These are phyloP conservation scores for Musa acuminata DNA, from an alignment of 176 grass and related monocot genomes.

Conservation along the genomic window DNA sequence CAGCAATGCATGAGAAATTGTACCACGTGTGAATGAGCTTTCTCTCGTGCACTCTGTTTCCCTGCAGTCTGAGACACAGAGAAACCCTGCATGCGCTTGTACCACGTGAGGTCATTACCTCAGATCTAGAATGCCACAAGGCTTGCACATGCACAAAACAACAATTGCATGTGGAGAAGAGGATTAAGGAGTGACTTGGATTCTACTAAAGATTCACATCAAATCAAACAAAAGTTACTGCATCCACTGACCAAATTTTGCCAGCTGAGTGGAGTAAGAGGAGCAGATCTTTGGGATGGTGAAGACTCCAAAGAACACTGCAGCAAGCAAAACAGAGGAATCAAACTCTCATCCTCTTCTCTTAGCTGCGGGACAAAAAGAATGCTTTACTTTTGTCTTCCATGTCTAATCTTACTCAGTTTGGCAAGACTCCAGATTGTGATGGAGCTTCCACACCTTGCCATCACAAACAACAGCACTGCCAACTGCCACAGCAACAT, in stretches of 20 bases:
- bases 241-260: constrained; percentile 64
- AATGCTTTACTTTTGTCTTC: background rate
- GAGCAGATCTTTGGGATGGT: constrained; percentile 86
- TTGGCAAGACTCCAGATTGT: constrained; percentile 76
- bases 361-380: background rate
- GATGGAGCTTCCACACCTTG: constrained; percentile 74
- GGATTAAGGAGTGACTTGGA: no score
- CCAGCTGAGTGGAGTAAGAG: constrained; percentile 79
- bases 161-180: no score
- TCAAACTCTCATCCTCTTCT: background rate
- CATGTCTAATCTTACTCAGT: constrained; percentile 43
- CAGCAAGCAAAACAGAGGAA: background rate
- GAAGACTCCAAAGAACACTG: constrained; percentile 94
- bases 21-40: no score
- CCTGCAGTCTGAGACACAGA: no score
- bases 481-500: constrained; percentile 67
- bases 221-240: background rate
- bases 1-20: background rate
- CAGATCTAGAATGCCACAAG: no score
- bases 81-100: no score
- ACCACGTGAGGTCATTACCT: no score
- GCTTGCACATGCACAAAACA: no score
- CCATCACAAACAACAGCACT: constrained; percentile 72
- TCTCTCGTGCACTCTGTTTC: no score
- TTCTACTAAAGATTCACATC: no score